Evolutionary conservation across 179 eudicot species (phyloP).

Genomic region (Drosera spatulata): DNA sequence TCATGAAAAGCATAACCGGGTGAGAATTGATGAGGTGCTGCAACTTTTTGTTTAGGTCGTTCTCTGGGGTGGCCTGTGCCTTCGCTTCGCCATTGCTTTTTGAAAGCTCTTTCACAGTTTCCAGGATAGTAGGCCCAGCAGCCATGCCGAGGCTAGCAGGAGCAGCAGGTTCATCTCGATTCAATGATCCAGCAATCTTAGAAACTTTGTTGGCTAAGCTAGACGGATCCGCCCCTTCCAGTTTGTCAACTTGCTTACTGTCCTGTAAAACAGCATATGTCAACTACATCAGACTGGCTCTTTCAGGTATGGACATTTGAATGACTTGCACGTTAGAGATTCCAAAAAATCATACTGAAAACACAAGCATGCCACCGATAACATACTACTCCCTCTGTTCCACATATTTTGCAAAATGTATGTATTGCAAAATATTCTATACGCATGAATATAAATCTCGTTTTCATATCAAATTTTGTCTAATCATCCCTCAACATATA

Average conservation of each 20-base stretch:
- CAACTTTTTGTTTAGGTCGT: constrained; percentile 41
- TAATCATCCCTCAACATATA: too few relatives aligned
- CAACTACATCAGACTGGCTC: too few relatives aligned
- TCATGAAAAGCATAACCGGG: constrained; percentile 88
- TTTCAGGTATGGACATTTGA: too few relatives aligned
- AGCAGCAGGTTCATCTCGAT: constrained; percentile 68
- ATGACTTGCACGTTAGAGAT: too few relatives aligned
- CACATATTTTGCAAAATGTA: too few relatives aligned
- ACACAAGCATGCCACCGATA: too few relatives aligned
- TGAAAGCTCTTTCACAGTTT: constrained; percentile 57
- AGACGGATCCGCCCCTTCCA: constrained; percentile 95
- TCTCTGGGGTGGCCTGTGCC: constrained; percentile 1
- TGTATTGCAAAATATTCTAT: too few relatives aligned
- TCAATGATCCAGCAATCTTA: constrained; percentile 58
- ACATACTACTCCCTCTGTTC: too few relatives aligned
- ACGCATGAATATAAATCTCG: too few relatives aligned
- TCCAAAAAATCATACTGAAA: too few relatives aligned
- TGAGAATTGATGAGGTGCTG: constrained; percentile 53
- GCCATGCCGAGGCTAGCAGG: constrained; percentile 96
- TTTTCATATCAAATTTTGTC: too few relatives aligned
- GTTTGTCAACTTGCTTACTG: constrained; percentile 70
- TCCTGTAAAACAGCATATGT: constrained; percentile 24
- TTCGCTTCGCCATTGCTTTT: constrained; percentile 27
- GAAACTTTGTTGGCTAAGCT: constrained; percentile 90
- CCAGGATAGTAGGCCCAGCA: constrained; percentile 66